These are phyloP conservation scores for Solanum dulcamara DNA, from an alignment of 257 asterid genomes.

Conservation along the genomic window DNA sequence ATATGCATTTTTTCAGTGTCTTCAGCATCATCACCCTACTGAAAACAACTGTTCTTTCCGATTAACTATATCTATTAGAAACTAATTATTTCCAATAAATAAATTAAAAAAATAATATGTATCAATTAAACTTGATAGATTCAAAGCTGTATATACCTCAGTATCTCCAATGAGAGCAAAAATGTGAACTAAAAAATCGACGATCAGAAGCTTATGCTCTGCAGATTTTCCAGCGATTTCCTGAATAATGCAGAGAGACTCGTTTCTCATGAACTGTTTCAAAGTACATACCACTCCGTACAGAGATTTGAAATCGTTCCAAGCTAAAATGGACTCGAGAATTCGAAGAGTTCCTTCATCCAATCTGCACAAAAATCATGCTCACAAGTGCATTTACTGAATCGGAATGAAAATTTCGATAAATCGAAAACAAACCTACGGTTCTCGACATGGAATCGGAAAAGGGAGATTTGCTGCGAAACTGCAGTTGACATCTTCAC, in stretches of 20 bases:
- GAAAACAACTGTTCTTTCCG: not conserved
- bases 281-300: constrained; percentile 27
- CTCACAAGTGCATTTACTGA: not conserved
- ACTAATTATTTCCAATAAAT: not conserved
- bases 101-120: not conserved
- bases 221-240: constrained; percentile 42
- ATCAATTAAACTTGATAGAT: not conserved
- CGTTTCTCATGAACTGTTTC: constrained; percentile 49
- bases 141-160: constrained; percentile 35
- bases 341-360: constrained; percentile 46
- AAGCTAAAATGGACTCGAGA: constrained; percentile 46
- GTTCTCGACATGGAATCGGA: constrained; percentile 39
- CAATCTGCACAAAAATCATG: constrained; percentile 29
- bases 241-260: constrained; percentile 40
- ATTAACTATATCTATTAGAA: not conserved
- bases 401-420: not conserved
- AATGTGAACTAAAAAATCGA: constrained; percentile 55
- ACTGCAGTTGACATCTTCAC: constrained; percentile 23
- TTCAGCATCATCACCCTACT: not conserved
- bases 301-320: constrained; percentile 40
- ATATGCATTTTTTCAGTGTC: not conserved
- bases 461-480: constrained; percentile 44
- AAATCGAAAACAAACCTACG: constrained; percentile 36
- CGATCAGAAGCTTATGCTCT: constrained; percentile 45
- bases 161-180: constrained; percentile 63